Evolutionary conservation across 164 flowering plant genomes (phyloP), one percentile per base, ranked within the genome.

Genomic region (Amborella trichopoda): DNA sequence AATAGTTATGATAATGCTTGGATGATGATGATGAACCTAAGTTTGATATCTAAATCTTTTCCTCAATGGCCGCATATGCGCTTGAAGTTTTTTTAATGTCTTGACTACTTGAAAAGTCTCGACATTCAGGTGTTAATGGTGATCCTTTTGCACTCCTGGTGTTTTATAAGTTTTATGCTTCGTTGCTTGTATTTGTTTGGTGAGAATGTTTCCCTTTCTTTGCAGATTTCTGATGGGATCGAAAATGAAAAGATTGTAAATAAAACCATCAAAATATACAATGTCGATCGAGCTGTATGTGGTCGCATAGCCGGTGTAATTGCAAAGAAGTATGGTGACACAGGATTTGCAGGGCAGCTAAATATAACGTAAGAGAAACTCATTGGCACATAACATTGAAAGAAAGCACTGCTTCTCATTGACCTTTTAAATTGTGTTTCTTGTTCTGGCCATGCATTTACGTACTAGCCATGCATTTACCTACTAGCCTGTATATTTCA

Each of bases 241-340:
- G 89, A 77, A 33, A 70, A 84, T 53, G 95, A 93, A 54, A 84
- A 76, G 41, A 75, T 72, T 19, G 80, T 79, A 20, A 53, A 68
- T 47, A 82, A 88, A 73, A 71, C 85, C 11, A 46, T 80, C 16
- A 59, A 76, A 46, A 82, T 93, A 54, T 79, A 76, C 77, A 93
- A 93, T 63, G 75, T 81, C 33, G 96, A 88, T 56, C 93, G 96
- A 46, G 88, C 96, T 67, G 99, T 77, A 56, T 82, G 99, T 66
- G 99, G 99, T 9, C 94, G 99, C 55, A 49, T 88, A 48, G 84
- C 95, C 17, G 99, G 99, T 36, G 90, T 58, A 4, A 46, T 93
- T 57, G 99, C 99, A 27, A 88, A 85, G 75, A 88, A 78, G 63
- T 88, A 93, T 68, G 99, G 99, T 3, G 99, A 93, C 68, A 77